Evolutionary conservation across 2,329 filamentous ascomycete species (phyloP), one percentile per base, ranked within the genome.

Genomic region (Myriangium duriaei): DNA sequence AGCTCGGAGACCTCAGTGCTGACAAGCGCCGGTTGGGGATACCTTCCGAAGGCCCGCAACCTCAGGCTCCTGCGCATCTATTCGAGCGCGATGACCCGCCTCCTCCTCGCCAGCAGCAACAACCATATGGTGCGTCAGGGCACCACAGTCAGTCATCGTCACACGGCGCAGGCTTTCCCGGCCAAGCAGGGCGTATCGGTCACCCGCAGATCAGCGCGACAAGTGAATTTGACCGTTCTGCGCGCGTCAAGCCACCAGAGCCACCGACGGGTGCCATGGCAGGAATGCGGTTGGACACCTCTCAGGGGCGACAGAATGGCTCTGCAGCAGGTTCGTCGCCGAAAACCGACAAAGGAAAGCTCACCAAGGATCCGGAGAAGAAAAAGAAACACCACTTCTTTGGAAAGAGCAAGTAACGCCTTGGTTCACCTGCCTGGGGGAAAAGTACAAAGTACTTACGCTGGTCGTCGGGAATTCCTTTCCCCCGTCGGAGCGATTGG

Each of bases 21-120:
- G 80, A 86, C 51, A 79, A 79, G 51, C 72, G 81, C 37, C 71
- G 76, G 32, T 69, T 98, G 11, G 78, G 85, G 49, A 72, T 98
- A 4, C 91, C 88, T 1, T 68, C 79, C 40, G 86, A 95, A 44
- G 70, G 78, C 28, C 84, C 85, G 2, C 77, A 79, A 51, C 80
- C 76, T n/a, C 78, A 79, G 44, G 82, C 87, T 1, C 91, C 91
- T 1, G 78, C 78, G 4, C 84, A 94, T 61, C 63, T 98, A 7
- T 91, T 91, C 49, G 85, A 93, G 58, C 74, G 76, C 35, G 74
- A 79, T 15, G 61, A 67, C 32, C 64, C 65, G 3, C 65, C 76
- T 28, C 21, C 21, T n/a, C 7, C 21, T n/a, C 61, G 65, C 28
- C 69, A 69, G 7, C 67, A 67, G 5, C 67, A 67, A 11, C 61